Evolutionary conservation across 331 rosid species (phyloP), one percentile per base, ranked within the genome.

Genomic region (Saraca asoca): DNA sequence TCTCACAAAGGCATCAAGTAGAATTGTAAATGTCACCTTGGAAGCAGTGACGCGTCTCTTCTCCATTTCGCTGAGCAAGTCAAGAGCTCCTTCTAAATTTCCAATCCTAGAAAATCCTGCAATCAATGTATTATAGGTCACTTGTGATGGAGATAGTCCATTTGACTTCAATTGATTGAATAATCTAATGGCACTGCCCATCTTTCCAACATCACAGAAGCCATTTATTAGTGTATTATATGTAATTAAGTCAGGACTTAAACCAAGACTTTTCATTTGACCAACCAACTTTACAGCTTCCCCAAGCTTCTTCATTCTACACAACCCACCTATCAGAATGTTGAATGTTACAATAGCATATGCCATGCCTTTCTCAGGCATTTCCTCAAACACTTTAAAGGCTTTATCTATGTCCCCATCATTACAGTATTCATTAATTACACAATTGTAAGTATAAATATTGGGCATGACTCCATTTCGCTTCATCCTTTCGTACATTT

Each of bases 11-110:
- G 84, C 85, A 65, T 82, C 70, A 50, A 89, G 76, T 39, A 92
- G 60, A 60, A 81, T 89, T 7, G 96, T 87, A 55, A 81, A 91
- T 33, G 98, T 85, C 75, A 87, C 95, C 79, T 75, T 66, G 7
- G 89, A 82, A 62, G 93, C 96, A 77, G 84, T 57, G 69, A 89
- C 35, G 8, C 75, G 50, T 63, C 95, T 80, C 51, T 77, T 85
- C 49, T 87, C 83, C 98, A 87, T 92, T 80, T 89, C 95, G 74
- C 81, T 78, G 43, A 83, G 81, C 48, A 89, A 56, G 46, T 77
- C 73, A 41, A 73, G 75, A 67, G 83, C 86, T 54, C 46, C 76
- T 0, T 31, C 71, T 19, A 86, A 70, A 81, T 89, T 75, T 43
- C 75, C 83, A 52, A 70, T 71, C 78, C 66, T 82, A 0, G 83